Base-by-base conservation (phyloP, 495 filamentous ascomycete genomes). In the Talaromyces nanjingensis region DNA sequence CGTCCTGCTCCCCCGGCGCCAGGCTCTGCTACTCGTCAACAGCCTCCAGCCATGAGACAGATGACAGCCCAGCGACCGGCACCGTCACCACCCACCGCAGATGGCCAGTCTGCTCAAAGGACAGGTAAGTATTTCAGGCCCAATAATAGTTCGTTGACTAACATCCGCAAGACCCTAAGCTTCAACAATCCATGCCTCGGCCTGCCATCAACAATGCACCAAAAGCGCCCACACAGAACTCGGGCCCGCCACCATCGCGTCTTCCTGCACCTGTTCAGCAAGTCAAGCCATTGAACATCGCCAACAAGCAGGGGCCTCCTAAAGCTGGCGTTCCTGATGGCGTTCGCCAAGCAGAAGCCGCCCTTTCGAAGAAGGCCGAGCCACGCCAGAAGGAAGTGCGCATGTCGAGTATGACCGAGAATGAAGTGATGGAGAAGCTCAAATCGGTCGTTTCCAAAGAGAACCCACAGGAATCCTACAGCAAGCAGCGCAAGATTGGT, bases 401-500 rank as follows among this genome's bases (percentile, higher is more conserved):
- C 67, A 97, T 98, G 90, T 97, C 93, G 58, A 91, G 86, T 68
- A 98, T 98, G 94, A 87, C 90, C 45, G 94, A 98, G 75, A 88
- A 84, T 68, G 92, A 98, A 73, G 94, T 98, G 34, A 98, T 98
- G 94, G 87, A 90, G 63, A 93, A 92, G 71, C 76, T 98, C 56
- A 86, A 92, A 68, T 88, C 94, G 63, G 93, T 96, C 4, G 94
- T 98, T 1, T 96, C 92, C 55, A 92, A 91, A 67, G 91, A 92
- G 49, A 92, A 96, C 70, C 94, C 94, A 18, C 89, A 93, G 64
- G 80, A 92, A 60, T 92, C 91, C 4, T 98, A 98, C 75, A 91
- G 90, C 68, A 98, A 98, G 79, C 93, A 98, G 72, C 97, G 97
- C 81, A 98, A 98, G 82, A 97, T 98, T 72, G 94, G 94, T 8